Evolutionary conservation across 768 basidiomycete genomes (phyloP), one percentile per base, ranked within the genome.

Genomic region (Fibroporia radiculosa): DNA sequence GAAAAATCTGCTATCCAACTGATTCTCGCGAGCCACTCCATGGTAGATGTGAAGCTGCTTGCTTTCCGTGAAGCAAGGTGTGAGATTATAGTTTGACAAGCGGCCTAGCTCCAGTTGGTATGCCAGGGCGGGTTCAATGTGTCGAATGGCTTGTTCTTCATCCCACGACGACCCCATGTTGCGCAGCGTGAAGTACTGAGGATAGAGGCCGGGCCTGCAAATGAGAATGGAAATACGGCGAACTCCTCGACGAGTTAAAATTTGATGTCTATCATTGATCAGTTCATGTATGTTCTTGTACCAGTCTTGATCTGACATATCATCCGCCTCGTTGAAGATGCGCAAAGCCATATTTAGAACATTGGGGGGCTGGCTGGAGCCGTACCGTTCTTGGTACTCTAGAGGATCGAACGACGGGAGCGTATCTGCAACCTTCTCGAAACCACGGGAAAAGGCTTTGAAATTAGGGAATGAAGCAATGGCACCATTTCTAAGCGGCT

Each of bases 41-140:
- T 95, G 92, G 67, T 99, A 98, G 58, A 99, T 88, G 67, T 98
- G 96, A 39, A 98, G 88, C 66, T 98, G 95, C 62, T 95, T 87
- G 67, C 90, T 87, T 67, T 98, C 93, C 37, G 92, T 91, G 61
- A 93, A 93, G 69, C 84, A 82, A n/a, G 96, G 95, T 31, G 80
- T 87, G 61, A 99, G 77, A 62, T 93, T 92, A 71, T 97, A 98
- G 72, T 93, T 88, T 13, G 93, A 95, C 45, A 99, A 76, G 36
- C 96, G 91, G 64, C 85, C 88, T 48, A 99, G 82, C 62, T 99
- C 96, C 40, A 99, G 75, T 66, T 98, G 96, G 79, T 90, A 97
- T 24, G 96, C 96, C 32, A 98, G 74, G 20, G 96, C 96, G 18
- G 96, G 96, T 62, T 99, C 96, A 48, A 96, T 93, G 69, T 98